phyloP scores from a whole-genome alignment of 208 protist genomes.

The Acanthamoeba culbertsoni region DNA sequence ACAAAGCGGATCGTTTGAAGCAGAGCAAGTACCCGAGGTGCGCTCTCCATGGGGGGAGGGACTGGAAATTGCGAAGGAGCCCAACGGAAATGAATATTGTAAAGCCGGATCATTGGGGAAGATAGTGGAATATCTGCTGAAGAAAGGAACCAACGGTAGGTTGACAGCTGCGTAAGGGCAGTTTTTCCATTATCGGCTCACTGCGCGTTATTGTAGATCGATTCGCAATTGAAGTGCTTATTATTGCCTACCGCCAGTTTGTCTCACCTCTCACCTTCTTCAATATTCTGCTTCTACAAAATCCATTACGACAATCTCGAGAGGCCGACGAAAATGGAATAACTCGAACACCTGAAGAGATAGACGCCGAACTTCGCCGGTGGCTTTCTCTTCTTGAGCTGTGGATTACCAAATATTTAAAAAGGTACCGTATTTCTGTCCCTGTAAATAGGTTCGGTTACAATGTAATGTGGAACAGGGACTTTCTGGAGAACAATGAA shows the following conservation, averaged over 20 bases:
- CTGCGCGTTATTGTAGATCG: too few species aligned
- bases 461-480: neutral
- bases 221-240: neutral
- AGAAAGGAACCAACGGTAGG: neutral
- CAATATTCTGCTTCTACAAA: conserved; percentile 39
- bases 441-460: neutral
- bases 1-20: neutral
- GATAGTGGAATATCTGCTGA: conserved; percentile 39
- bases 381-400: neutral
- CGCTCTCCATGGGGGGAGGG: neutral
- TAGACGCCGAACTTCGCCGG: neutral
- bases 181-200: too few species aligned
- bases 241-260: conserved; percentile 38
- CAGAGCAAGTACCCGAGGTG: neutral
- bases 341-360: neutral
- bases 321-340: neutral
- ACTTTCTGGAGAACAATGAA: conserved; percentile 53
- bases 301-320: neutral
- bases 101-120: conserved; percentile 3
- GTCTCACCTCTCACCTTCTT: conserved; percentile 46
- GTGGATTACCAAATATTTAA: conserved; percentile 43
- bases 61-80: neutral
- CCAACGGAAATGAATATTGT: neutral
- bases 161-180: neutral
- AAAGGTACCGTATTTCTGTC: neutral